Evolutionary conservation across 169 alveolate species (phyloP).

Genomic region (Pseudocohnilembus persalinus): DNA sequence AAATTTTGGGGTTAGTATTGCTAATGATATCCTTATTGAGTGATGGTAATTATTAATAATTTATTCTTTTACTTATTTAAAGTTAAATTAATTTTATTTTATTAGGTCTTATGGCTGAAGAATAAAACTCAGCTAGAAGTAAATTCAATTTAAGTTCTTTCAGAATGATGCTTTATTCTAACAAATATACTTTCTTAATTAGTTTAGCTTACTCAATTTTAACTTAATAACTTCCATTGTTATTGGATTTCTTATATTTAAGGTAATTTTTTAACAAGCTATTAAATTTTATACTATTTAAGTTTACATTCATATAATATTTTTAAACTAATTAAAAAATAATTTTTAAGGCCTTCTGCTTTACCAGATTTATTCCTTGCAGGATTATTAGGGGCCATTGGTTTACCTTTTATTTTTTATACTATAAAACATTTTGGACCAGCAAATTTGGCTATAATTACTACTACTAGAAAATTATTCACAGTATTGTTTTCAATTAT

Average conservation of each 20-base stretch:
- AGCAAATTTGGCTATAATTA: constrained; percentile 2
- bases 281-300: too few relatives aligned
- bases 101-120: too few relatives aligned
- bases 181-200: neutral
- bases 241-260: neutral
- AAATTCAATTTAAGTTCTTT: constrained; percentile 4
- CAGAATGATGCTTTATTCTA: neutral
- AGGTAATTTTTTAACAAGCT: neutral
- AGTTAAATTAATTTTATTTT: too few relatives aligned
- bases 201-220: neutral
- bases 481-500: constrained; percentile 8
- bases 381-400: constrained; percentile 5
- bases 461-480: constrained; percentile 21
- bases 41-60: constrained; percentile 13
- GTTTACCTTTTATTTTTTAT: constrained; percentile 14
- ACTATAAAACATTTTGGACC: constrained; percentile 27
- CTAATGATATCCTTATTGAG: neutral
- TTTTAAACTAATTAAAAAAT: too few relatives aligned
- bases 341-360: neutral
- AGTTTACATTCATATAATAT: neutral
- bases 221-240: neutral
- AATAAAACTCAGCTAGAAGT: neutral
- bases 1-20: constrained; percentile 4
- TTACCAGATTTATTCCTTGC: neutral
- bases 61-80: too few relatives aligned